Evolutionary conservation across 805 yeast genomes (phyloP).

Genomic region (Wickerhamomyces strasburgensis): DNA sequence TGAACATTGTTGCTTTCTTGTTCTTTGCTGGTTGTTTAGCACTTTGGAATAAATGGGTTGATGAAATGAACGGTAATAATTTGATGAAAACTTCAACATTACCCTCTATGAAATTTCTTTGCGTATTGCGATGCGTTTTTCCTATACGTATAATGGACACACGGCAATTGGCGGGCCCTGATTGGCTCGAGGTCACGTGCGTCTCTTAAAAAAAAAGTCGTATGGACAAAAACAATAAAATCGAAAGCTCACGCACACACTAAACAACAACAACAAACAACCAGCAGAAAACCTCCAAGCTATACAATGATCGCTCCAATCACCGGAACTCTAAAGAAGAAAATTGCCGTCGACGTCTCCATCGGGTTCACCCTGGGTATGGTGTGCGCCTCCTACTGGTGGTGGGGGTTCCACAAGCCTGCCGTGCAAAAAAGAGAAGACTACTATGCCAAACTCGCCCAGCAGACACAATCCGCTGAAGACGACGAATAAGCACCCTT

Average conservation of each 20-base stretch:
- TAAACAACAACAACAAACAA: background rate
- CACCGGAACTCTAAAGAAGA: constrained; percentile 76
- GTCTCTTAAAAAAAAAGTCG: background rate
- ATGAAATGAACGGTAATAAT: background rate
- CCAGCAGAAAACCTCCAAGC: background rate
- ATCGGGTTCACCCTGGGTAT: constrained; percentile 63
- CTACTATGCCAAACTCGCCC: constrained; percentile 48
- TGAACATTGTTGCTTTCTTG: too few species aligned
- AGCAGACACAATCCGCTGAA: constrained; percentile 18
- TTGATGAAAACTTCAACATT: background rate
- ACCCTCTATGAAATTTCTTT: background rate
- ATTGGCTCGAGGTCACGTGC: constrained; percentile 18
- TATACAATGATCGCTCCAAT: constrained; percentile 71
- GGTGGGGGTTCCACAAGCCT: constrained; percentile 81
- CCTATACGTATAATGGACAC: too few species aligned
- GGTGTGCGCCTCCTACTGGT: constrained; percentile 68
- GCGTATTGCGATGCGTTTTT: background rate
- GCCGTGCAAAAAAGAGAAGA: constrained; percentile 73
- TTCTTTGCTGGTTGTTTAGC: too few species aligned
- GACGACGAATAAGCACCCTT: constrained; percentile 6
- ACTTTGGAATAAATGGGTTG: too few species aligned
- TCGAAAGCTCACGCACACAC: constrained; percentile 5
- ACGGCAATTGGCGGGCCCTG: constrained; percentile 7
- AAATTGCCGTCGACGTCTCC: constrained; percentile 71
- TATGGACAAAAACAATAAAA: constrained; percentile 1